Conservation (phyloP, 164 flowering plant species). For the Piper betle region DNA sequence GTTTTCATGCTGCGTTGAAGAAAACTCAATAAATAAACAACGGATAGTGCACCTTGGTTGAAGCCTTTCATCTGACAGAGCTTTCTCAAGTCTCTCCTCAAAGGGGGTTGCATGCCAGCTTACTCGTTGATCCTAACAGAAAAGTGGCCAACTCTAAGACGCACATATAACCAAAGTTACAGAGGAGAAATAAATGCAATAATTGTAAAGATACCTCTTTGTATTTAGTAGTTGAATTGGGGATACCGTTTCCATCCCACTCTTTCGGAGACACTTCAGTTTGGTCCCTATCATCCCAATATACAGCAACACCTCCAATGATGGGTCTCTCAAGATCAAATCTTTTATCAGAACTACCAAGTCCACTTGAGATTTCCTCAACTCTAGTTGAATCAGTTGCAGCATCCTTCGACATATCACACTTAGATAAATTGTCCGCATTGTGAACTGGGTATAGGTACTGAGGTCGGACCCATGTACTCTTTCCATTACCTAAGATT, state of each 20-base stretch:
- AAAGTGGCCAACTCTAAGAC: neutral
- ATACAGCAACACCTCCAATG: constrained; percentile 69
- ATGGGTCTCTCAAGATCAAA: constrained; percentile 61
- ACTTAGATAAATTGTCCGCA: constrained; percentile 28
- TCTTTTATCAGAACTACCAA: constrained; percentile 17
- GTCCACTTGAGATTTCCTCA: constrained; percentile 11
- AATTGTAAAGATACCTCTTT: constrained; percentile 52
- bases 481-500: constrained; percentile 23
- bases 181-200: neutral
- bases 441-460: constrained; percentile 50
- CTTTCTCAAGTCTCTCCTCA: constrained; percentile 91
- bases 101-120: constrained; percentile 98
- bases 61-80: constrained; percentile 63
- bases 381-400: constrained; percentile 8
- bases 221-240: constrained; percentile 90
- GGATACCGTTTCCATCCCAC: constrained; percentile 97
- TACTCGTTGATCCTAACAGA: constrained; percentile 82
- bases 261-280: constrained; percentile 39
- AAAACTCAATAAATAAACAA: neutral
- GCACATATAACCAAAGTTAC: neutral
- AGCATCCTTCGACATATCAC: constrained; percentile 27
- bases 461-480: constrained; percentile 53
- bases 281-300: constrained; percentile 57
- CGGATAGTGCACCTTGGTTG: constrained; percentile 37
- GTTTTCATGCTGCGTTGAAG: neutral